phyloP scores from a whole-genome alignment of 805 yeast genomes.

The Zygoascus bituminiphila region DNA sequence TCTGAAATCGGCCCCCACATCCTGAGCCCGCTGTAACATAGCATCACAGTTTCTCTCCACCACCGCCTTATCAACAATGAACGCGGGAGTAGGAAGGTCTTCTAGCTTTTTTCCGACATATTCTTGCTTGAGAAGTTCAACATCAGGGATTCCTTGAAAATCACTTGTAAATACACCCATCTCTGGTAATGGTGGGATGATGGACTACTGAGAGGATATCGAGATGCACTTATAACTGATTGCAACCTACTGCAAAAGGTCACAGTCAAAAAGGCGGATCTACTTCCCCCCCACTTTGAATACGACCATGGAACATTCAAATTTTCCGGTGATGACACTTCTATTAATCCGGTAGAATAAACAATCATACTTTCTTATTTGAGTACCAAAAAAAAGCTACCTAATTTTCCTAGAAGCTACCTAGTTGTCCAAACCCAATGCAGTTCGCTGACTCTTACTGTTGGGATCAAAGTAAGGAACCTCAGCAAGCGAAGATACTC shows the following conservation, averaged over 20 bases:
- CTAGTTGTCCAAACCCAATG: slow-evolving; percentile 6
- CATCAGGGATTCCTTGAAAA: slow-evolving; percentile 16
- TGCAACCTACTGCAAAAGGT: no score
- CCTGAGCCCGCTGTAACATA: slow-evolving; percentile 41
- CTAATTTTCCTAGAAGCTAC: background rate
- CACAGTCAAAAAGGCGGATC: no score
- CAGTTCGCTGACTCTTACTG: slow-evolving; percentile 11
- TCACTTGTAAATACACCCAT: slow-evolving; percentile 12
- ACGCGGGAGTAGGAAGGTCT: slow-evolving; percentile 54
- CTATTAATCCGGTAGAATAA: no score
- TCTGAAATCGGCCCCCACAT: slow-evolving; percentile 42
- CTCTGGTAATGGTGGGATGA: no score
- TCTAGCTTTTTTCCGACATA: slow-evolving; percentile 38
- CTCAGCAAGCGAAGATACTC: slow-evolving; percentile 44
- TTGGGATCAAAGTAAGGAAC: slow-evolving; percentile 39
- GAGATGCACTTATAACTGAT: no score
- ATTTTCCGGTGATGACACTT: no score
- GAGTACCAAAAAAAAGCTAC: background rate
- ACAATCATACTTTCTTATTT: background rate
- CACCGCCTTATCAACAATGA: slow-evolving; percentile 37
- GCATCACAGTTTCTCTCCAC: slow-evolving; percentile 39
- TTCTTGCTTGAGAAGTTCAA: slow-evolving; percentile 15
- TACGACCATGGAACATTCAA: no score
- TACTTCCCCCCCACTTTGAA: no score
- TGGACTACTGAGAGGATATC: no score